Evolutionary conservation across 208 protist species (phyloP), one percentile per base, ranked within the genome.

Genomic region (Tetramitus jugosus): DNA sequence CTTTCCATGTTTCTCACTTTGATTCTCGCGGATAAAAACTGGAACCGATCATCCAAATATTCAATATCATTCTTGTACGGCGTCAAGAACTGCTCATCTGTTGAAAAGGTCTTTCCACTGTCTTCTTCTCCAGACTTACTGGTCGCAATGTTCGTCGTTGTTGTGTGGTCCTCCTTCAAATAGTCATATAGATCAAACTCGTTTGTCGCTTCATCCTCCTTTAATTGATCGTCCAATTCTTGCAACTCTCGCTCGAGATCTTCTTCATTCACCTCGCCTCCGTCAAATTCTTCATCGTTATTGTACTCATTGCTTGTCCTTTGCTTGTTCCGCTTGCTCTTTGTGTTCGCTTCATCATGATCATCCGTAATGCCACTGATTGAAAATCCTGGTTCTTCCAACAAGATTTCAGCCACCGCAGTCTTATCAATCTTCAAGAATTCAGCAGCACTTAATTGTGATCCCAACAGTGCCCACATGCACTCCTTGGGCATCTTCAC

Each of bases 371-470:
- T 49, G 10, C 64, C 64, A 49, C 10, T 13, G 6, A 46, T 35
- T 20, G 14, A 17, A 65, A 65, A 65, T 2, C 14, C 33, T 33
- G 3, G 4, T 49, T 82, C 79, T 39, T 76, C 79, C 14, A 81
- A 1, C 64, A 95, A 79, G 39, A 95, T 78, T 39, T 92, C 88
- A 31, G 86, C 82, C 26, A 95, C 84, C 33, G 83, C 83, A 33
- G 92, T 94, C 20, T 90, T 91, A 79, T 95, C 91, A 71, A 95
- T 84, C 80, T 94, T 94, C 60, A 94, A 89, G n/a, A 94, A 80
- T 78, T 93, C 87, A 62, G 91, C 89, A 71, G 91, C 84, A n/a
- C 88, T 88, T 4, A 93, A 81, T 40, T 86, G 82, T 68, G 89
- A 82, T 3, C 89, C 89, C 31, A 85, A 83, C 33, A 95, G 87